Percentiles rank a stretch among this genome's conserved stretches.
These are phyloP conservation scores for Ustilago hordei DNA, from an alignment of 1,284 basidiomycete species.

Conservation along the genomic window DNA sequence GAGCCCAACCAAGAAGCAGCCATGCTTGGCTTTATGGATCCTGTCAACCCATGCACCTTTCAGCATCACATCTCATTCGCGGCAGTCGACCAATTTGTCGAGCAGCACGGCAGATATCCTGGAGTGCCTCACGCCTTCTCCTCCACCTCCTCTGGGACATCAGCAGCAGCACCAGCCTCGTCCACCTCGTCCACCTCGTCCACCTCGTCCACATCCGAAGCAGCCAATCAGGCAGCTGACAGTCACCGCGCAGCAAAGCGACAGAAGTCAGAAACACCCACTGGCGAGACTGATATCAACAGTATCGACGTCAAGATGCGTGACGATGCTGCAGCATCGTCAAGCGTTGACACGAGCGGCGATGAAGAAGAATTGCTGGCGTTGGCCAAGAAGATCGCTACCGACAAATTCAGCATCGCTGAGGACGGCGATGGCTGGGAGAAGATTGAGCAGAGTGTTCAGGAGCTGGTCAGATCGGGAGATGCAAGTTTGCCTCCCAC, in stretches of 20 bases:
- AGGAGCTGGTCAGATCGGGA: slow-evolving; percentile 85
- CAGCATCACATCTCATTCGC: slow-evolving; percentile 70
- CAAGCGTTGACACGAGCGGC: slow-evolving; percentile 35
- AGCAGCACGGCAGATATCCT: slow-evolving; percentile 70
- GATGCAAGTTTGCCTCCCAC: slow-evolving; percentile 85
- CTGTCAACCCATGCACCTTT: slow-evolving; percentile 62
- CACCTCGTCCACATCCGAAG: background rate
- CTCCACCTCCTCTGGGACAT: background rate
- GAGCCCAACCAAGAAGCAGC: slow-evolving; percentile 67
- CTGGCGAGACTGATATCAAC: slow-evolving; percentile 33
- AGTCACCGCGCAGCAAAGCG: slow-evolving; percentile 35
- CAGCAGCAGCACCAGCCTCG: slow-evolving; percentile 3
- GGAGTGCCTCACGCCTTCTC: slow-evolving; percentile 56
- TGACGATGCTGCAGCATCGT: slow-evolving; percentile 70
- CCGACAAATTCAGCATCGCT: slow-evolving; percentile 15
- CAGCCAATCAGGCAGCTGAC: slow-evolving; percentile 2
- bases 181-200: background rate
- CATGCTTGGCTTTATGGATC: slow-evolving; percentile 57
- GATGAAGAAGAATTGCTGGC: slow-evolving; percentile 58
- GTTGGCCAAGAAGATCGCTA: slow-evolving; percentile 29
- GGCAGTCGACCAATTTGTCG: slow-evolving; percentile 71
- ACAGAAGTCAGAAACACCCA: slow-evolving; percentile 52
- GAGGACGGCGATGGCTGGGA: slow-evolving; percentile 71
- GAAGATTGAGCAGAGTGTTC: slow-evolving; percentile 76
- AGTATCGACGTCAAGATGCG: slow-evolving; percentile 43